Percentiles rank a stretch among this genome's conserved stretches.
These are phyloP conservation scores for Penicillium maclennaniae DNA, from an alignment of 495 filamentous ascomycete genomes.

Conservation along the genomic window DNA sequence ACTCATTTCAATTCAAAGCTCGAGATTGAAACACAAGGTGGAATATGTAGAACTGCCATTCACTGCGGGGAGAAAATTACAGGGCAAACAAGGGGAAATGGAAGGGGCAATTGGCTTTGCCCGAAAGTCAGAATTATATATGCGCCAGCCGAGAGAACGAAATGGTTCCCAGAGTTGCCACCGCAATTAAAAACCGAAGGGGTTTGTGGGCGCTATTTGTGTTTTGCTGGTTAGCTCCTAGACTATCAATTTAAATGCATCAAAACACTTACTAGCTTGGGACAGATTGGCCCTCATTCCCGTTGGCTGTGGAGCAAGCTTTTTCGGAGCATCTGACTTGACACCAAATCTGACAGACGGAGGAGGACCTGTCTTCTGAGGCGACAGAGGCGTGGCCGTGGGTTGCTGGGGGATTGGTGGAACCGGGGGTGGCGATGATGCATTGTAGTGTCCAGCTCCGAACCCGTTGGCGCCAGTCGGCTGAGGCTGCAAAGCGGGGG, in stretches of 20 bases:
- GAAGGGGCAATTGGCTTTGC: constrained; percentile 26
- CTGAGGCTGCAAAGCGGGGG: constrained; percentile 45
- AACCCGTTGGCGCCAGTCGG: constrained; percentile 59
- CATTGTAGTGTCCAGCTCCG: constrained; percentile 37
- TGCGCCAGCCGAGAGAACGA: constrained; percentile 11
- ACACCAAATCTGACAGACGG: constrained; percentile 89
- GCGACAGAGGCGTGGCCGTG: constrained; percentile 57
- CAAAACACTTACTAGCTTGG: constrained; percentile 86
- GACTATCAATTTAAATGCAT: not conserved
- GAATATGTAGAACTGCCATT: constrained; percentile 12
- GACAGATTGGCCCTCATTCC: constrained; percentile 84
- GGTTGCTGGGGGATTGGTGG: constrained; percentile 48
- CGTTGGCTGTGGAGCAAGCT: constrained; percentile 82
- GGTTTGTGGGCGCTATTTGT: constrained; percentile 75
- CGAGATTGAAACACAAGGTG: constrained; percentile 16
- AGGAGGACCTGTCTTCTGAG: constrained; percentile 92
- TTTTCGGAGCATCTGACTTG: constrained; percentile 58
- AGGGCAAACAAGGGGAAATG: constrained; percentile 12
- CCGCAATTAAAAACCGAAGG: constrained; percentile 73
- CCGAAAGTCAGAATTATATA: constrained; percentile 22
- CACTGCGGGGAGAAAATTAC: not conserved
- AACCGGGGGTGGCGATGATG: constrained; percentile 33
- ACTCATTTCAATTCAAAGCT: constrained; percentile 19
- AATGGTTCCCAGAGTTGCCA: not conserved
- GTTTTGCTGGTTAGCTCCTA: constrained; percentile 16